Evolutionary conservation across 257 asterid genomes (phyloP).

Genomic region (Coffea canephora): DNA sequence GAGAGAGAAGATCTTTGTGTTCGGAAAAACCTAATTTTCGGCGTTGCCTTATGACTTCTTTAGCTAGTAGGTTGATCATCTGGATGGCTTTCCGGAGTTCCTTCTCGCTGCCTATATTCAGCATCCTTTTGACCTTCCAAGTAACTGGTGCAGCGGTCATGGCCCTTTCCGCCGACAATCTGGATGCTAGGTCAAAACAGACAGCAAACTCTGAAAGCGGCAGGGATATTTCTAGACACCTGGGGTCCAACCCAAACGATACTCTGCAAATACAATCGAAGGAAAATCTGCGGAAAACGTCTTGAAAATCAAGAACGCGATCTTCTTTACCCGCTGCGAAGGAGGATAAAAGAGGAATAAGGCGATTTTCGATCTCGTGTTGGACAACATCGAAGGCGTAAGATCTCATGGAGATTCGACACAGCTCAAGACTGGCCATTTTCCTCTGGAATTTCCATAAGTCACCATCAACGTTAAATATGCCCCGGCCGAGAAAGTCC

Average conservation of each 20-base stretch:
- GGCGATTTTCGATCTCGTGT: constrained; percentile 36
- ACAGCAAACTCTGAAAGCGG: constrained; percentile 40
- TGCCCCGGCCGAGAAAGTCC: constrained; percentile 46
- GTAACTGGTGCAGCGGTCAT: constrained; percentile 35
- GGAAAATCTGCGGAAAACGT: constrained; percentile 39
- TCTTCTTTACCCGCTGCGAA: not conserved
- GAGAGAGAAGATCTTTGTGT: constrained; percentile 37
- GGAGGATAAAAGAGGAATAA: constrained; percentile 36
- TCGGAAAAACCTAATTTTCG: constrained; percentile 33
- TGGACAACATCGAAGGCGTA: constrained; percentile 40
- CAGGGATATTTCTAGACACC: constrained; percentile 34
- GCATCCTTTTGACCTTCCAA: constrained; percentile 38
- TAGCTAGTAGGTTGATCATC: constrained; percentile 30
- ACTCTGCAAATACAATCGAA: constrained; percentile 47
- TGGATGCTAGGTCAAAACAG: constrained; percentile 42
- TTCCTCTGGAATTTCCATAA: constrained; percentile 43
- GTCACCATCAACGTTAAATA: constrained; percentile 51
- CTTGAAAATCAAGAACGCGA: constrained; percentile 36
- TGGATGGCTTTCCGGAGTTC: constrained; percentile 28
- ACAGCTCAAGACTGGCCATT: constrained; percentile 40
- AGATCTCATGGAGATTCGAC: constrained; percentile 26
- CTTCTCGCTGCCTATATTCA: constrained; percentile 39
- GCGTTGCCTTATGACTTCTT: constrained; percentile 37
- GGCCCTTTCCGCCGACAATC: constrained; percentile 45
- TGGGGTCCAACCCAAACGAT: constrained; percentile 49